Conservation (phyloP, 441 rosid species). For the Hura crepitans region DNA sequence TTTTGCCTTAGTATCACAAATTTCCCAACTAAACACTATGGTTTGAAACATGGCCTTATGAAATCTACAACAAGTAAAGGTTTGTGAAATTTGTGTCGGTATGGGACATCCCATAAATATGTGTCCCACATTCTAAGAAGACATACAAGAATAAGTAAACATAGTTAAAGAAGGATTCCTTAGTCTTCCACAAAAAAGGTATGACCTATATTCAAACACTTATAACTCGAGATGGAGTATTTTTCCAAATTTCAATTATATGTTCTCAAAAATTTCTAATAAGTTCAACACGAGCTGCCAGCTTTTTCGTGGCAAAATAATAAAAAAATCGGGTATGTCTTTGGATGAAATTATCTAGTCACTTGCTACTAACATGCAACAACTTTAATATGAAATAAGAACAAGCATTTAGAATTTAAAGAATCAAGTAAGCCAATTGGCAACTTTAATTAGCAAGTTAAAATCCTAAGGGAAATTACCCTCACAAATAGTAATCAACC, state of each 20-base stretch:
- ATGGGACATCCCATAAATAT: neutral
- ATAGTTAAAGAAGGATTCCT: neutral
- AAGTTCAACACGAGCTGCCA: too few species aligned
- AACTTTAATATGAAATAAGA: neutral
- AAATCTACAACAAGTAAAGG: neutral
- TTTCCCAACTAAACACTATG: neutral
- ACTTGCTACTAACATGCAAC: too few species aligned
- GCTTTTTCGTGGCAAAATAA: too few species aligned
- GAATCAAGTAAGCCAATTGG: neutral
- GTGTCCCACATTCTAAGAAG: neutral
- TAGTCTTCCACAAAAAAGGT: neutral
- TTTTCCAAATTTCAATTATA: neutral
- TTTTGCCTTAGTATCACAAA: neutral
- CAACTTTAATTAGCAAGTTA: neutral
- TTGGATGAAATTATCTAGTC: too few species aligned
- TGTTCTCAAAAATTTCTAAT: neutral
- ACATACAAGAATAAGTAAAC: neutral
- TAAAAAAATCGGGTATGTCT: neutral
- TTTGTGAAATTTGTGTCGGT: neutral
- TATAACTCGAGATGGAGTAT: neutral
- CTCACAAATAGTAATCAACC: neutral
- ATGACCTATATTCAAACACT: neutral
- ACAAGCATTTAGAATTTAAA: too few species aligned
- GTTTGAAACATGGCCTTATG: neutral
- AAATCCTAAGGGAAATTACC: neutral